phyloP scores from a whole-genome alignment of 1,139 yeast genomes.

The Lodderomyces elongisporus region DNA sequence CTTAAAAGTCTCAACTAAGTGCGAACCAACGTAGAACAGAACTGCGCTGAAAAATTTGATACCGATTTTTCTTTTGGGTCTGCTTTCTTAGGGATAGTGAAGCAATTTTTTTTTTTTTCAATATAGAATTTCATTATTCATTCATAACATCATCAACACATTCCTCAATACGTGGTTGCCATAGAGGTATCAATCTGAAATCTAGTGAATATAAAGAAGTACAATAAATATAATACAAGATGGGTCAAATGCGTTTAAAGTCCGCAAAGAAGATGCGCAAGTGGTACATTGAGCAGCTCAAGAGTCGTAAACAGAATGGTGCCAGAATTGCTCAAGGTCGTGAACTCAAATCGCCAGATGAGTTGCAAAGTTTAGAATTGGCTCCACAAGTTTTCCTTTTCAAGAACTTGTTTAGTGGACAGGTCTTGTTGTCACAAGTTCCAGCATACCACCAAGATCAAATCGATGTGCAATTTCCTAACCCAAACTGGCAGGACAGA shows the following conservation, averaged over 20 bases:
- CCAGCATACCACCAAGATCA: conserved; percentile 69
- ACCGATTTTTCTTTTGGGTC: no score
- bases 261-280: conserved; percentile 49
- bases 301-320: conserved; percentile 40
- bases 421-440: conserved; percentile 82
- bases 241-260: conserved; percentile 39
- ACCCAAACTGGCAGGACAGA: conserved; percentile 88
- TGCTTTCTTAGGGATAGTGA: no score
- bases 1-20: no score
- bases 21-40: no score
- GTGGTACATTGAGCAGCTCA: conserved; percentile 45
- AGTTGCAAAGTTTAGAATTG: conserved; percentile 30
- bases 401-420: conserved; percentile 84
- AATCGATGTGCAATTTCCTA: conserved; percentile 62
- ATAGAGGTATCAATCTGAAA: no score
- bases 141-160: no score
- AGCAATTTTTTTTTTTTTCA: no score
- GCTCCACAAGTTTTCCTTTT: conserved; percentile 83
- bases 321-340: conserved; percentile 41
- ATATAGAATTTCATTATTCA: no score
- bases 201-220: no score
- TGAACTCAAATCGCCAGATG: conserved; percentile 20
- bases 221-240: no score
- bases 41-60: no score
- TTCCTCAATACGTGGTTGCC: no score